These are phyloP conservation scores for Nemania abortiva DNA, from an alignment of 2,329 filamentous ascomycete genomes.

Conservation along the genomic window DNA sequence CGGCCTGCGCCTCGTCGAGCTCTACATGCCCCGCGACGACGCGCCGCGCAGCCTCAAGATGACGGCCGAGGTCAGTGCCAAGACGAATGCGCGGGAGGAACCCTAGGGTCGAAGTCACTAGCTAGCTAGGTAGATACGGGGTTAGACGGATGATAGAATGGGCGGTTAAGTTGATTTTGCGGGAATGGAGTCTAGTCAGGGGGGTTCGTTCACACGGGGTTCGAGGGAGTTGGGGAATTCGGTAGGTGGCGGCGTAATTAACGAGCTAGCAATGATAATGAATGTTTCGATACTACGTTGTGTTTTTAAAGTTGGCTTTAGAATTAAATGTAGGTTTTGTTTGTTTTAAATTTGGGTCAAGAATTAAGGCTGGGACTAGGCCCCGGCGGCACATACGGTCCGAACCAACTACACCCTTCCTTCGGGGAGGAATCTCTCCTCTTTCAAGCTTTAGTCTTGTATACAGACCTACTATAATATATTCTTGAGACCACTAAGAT, in stretches of 20 bases:
- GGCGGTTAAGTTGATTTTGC: background rate
- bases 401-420: too few relatives aligned
- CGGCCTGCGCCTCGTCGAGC: constrained; percentile 78
- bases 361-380: too few relatives aligned
- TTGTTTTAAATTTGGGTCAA: background rate
- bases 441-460: too few relatives aligned
- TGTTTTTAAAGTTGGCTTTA: background rate
- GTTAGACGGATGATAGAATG: background rate
- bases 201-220: too few relatives aligned
- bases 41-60: constrained; percentile 77
- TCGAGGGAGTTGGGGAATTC: background rate
- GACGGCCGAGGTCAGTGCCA: constrained; percentile 78
- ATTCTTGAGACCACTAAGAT: too few relatives aligned
- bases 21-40: constrained; percentile 84
- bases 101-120: background rate
- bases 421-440: too few relatives aligned
- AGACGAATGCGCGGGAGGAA: constrained; percentile 65
- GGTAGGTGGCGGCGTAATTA: background rate
- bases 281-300: too few relatives aligned
- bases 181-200: background rate
- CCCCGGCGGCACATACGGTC: too few relatives aligned
- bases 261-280: background rate
- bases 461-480: too few relatives aligned
- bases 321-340: too few relatives aligned
- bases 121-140: background rate